Evolutionary conservation across 2,329 filamentous ascomycete genomes (phyloP), one percentile per base, ranked within the genome.

Genomic region (Botrytis deweyae): DNA sequence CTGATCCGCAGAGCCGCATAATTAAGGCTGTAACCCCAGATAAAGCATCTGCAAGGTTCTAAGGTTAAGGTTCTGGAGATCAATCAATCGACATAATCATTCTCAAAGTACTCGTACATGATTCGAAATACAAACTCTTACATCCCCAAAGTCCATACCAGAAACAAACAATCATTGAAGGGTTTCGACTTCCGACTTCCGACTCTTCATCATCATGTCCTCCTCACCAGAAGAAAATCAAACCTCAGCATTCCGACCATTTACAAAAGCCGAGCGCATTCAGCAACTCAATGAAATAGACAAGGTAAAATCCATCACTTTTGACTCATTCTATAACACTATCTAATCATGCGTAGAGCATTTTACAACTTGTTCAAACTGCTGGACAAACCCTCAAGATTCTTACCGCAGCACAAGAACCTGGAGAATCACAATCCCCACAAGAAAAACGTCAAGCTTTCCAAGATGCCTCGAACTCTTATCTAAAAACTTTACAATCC

Each of bases 221-320:
- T 65, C 59, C 63, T 70, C 66, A 29, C 59, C 69, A 4, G 63
- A 68, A 36, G 76, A 72, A 65, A 68, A 72, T 44, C 76, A 80
- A 59, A 33, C 65, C 8, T 67, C 79, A 66, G 74, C 79, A 12
- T 77, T 81, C 70, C 76, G 81, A 61, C 79, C 78, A n/a, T 92
- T 95, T 77, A 92, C 90, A 16, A 88, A 92, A 49, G 88, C 91
- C 59, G 92, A 97, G 81, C 93, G 92, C 76, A 94, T 97, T 76
- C 86, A 91, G 73, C 93, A 97, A 79, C 88, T 97, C 73, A 92
- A 91, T 78, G 89, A 91, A 61, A 92, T 97, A 78, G 94, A 97
- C 83, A 88, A 88, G 80, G 90, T 91, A 80, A 58, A 74, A n/a
- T 8, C 12, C 63, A 18, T 16, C 49, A 7, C 18, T 12, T 55